Evolutionary conservation across 164 flowering plant species (phyloP), one percentile per base, ranked within the genome.

Genomic region (Santalum album): DNA sequence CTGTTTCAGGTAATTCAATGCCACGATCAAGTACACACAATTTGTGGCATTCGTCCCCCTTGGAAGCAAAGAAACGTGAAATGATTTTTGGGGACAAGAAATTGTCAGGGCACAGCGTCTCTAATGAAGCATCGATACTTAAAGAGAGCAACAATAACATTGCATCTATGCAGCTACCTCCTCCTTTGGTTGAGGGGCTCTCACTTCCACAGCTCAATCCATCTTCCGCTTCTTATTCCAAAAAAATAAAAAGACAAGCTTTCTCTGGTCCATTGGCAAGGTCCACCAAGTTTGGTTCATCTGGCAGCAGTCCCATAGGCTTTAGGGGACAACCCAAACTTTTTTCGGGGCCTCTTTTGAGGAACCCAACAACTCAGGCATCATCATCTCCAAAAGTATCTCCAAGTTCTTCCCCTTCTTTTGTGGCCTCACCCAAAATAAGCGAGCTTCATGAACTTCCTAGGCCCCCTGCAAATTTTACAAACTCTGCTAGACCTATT

Each of bases 391-490:
- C 90, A 21, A 80, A 65, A 72, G 64, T 68, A 17, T 86, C 95
- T 47, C 81, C 82, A 36, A 63, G 51, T 65, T 65, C 72, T 38
- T 80, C 89, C 10, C 89, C 91, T 25, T 70, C 78, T 54, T 69
- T 70, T 54, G 48, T 56, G n/a, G 79, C 87, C 21, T 71, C 95
- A 25, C 96, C 92, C 10, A 87, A 73, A 68, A 88, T 91, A 62
- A 84, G 79, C 66, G 96, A 91, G 64, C 96, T 88, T 63, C 98
- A 91, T 60, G 95, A 91, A 70, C 98, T 91, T 63, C 98, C 98
- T 6, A 72, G 90, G 60, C 98, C 98, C 0, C 98, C 98, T 20
- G 54, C 56, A 26, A 53, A 55, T 63, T 39, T 61, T 20, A 18
- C 59, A n/a, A 39, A 55, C 16, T 56, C 72, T 53, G 32, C 51